Evolutionary conservation across 441 rosid genomes (phyloP).

Genomic region (Metrosideros polymorpha): DNA sequence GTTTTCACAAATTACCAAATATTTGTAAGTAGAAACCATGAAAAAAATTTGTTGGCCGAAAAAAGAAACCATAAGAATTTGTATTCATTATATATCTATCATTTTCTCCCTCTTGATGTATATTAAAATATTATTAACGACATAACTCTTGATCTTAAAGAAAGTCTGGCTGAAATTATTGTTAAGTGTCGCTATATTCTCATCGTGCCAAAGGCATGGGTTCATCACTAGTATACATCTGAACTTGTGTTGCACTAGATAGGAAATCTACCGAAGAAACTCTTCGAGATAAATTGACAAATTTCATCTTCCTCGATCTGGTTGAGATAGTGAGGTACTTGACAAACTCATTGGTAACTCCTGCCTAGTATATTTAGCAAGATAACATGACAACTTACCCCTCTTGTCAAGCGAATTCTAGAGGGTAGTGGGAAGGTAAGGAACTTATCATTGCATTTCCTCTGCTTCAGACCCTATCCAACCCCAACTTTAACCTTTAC

Average conservation of each 20-base stretch:
- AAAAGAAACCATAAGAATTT: neutral
- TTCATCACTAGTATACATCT: neutral
- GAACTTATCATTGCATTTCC: neutral
- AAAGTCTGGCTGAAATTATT: neutral
- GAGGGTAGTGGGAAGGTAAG: neutral
- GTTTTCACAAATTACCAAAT: neutral
- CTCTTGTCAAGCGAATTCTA: neutral
- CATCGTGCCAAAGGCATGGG: neutral
- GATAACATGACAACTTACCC: neutral
- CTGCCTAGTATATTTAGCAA: neutral
- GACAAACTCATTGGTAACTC: neutral
- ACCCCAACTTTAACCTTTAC: neutral
- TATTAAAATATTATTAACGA: neutral
- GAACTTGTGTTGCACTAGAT: neutral
- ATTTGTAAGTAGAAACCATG: neutral
- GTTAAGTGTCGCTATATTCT: neutral
- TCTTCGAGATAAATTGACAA: neutral
- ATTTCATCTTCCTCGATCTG: neutral
- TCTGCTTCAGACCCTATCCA: neutral
- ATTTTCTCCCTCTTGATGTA: neutral
- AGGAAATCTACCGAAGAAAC: neutral
- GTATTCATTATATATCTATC: neutral
- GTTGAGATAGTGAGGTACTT: neutral
- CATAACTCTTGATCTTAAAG: neutral
- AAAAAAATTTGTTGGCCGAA: neutral